Evolutionary conservation across 2,329 filamentous ascomycete genomes (phyloP).

Genomic region (Penicillium sp.): DNA sequence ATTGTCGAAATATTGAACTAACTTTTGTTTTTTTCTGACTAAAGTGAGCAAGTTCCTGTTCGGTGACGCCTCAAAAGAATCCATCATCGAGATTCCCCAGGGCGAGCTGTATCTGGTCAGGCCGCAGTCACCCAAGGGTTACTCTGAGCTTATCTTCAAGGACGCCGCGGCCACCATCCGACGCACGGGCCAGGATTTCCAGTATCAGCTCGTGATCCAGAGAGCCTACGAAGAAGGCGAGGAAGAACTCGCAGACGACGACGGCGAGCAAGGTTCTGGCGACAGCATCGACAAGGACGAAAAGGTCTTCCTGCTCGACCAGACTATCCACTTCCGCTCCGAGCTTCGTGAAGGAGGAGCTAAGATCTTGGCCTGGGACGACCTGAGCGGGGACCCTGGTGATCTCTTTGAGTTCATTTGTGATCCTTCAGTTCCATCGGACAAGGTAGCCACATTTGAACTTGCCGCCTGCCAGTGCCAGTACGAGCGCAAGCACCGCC

Average conservation of each 20-base stretch:
- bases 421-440: constrained; percentile 69
- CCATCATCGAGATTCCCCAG: constrained; percentile 89
- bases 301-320: constrained; percentile 94
- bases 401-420: constrained; percentile 99
- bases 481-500: constrained; percentile 93
- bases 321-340: constrained; percentile 82
- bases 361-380: constrained; percentile 89
- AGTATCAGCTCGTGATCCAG: constrained; percentile 96
- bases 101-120: constrained; percentile 97
- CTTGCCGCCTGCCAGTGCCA: constrained; percentile 87
- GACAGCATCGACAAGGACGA: constrained; percentile 93
- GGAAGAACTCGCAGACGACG: constrained; percentile 88
- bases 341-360: constrained; percentile 79
- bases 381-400: constrained; percentile 87
- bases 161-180: constrained; percentile 92
- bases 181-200: constrained; percentile 89
- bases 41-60: constrained; percentile 91
- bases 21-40: constrained; percentile 1
- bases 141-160: constrained; percentile 98
- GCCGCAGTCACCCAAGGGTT: constrained; percentile 92
- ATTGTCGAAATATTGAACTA: neutral
- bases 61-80: constrained; percentile 83
- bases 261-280: constrained; percentile 75
- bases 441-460: constrained; percentile 78
- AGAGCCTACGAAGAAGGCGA: constrained; percentile 97